Base-by-base conservation (phyloP, 768 basidiomycete genomes). In the Tulasnella sp. region DNA sequence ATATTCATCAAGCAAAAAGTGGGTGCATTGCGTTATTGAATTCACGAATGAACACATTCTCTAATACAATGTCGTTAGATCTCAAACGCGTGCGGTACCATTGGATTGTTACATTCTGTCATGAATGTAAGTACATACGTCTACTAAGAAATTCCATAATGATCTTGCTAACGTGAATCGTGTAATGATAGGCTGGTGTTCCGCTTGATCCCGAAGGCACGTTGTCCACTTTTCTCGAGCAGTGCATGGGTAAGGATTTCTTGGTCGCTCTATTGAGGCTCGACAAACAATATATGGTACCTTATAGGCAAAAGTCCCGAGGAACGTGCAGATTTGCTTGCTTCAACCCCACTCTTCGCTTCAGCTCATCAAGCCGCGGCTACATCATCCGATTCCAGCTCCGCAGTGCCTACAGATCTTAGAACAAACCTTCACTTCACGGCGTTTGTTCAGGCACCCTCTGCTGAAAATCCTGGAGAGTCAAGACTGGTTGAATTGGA, bases 1-100 rank as follows among this genome's bases (percentile, higher is more conserved):
- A 68, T 91, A 58, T 95, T 79, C 74, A 87, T 93, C 68, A 89
- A 88, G 64, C 91, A 95, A 63, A 93, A 84, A 45, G 89, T 87
- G 50, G 28, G 73, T n/a, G n/a, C n/a, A n/a, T n/a, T n/a, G n/a
- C n/a, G n/a, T n/a, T n/a, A n/a, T n/a, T n/a, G n/a, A n/a, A n/a
- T n/a, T n/a, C n/a, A n/a, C n/a, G n/a, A n/a, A n/a, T n/a, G n/a
- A n/a, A n/a, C n/a, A n/a, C n/a, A n/a, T n/a, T n/a, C n/a, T n/a
- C n/a, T n/a, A n/a, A n/a, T n/a, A n/a, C n/a, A n/a, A n/a, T n/a
- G n/a, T n/a, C n/a, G n/a, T 27, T 52, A 86, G 83, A 88, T 88
- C 51, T 63, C 70, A 3, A 90, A 90, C 58, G 87, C 88, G 0
- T 90, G 88, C 60, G 89, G 89, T 3, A 89, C 88, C 0, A 90